Conservation (phyloP, 1,284 basidiomycete genomes). For the Microstroma glucosiphilum region DNA sequence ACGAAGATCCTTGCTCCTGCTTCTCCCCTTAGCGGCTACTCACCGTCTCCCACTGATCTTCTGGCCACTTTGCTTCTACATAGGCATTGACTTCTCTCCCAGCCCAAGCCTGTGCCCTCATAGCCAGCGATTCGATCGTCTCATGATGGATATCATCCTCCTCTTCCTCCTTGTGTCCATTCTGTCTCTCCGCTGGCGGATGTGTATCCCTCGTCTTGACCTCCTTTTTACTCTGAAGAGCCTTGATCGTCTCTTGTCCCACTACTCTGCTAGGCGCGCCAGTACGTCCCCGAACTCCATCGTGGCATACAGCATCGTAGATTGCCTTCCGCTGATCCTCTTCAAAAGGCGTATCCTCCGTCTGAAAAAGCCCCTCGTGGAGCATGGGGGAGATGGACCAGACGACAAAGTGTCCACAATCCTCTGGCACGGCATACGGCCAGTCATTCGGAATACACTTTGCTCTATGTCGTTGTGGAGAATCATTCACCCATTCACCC, state of each 20-base stretch:
- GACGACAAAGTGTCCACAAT: conserved; percentile 31
- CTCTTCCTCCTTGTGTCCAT: too few species aligned
- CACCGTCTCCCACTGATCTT: conserved; percentile 18
- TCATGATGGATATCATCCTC: neutral
- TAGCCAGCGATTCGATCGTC: conserved; percentile 2
- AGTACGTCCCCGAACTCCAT: conserved; percentile 35
- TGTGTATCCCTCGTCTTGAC: neutral
- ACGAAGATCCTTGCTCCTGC: conserved; percentile 27
- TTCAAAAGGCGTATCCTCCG: conserved; percentile 19
- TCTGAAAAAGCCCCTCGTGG: conserved; percentile 21
- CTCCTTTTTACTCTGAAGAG: conserved; percentile 6
- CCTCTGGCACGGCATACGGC: conserved; percentile 39
- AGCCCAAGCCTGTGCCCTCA: conserved; percentile 25
- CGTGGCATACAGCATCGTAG: conserved; percentile 26
- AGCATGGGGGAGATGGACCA: conserved; percentile 31
- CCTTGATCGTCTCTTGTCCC: conserved; percentile 12
- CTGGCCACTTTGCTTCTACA: conserved; percentile 18
- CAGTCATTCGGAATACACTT: conserved; percentile 36
- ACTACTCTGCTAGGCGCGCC: conserved; percentile 13
- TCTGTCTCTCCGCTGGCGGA: too few species aligned
- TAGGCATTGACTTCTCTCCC: conserved; percentile 19
- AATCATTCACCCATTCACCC: conserved; percentile 15
- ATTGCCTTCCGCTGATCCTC: conserved; percentile 15
- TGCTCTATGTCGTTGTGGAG: conserved; percentile 7
- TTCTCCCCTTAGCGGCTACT: neutral